phyloP scores from a whole-genome alignment of 768 basidiomycete species.

The Collybia nuda region DNA sequence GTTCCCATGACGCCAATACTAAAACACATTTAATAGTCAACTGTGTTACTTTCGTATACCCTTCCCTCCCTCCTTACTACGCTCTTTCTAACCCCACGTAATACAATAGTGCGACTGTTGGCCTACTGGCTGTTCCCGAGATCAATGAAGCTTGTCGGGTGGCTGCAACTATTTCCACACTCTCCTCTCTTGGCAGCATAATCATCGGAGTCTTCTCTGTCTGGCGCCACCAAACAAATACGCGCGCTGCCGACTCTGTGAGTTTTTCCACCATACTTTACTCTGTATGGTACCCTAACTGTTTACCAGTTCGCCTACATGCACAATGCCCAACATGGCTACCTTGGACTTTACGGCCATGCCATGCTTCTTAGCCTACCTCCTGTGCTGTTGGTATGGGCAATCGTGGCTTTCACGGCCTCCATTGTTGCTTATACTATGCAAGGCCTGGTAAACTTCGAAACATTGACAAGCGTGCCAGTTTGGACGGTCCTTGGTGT shows the following conservation, averaged over 20 bases:
- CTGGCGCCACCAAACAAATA: slow-evolving; percentile 54
- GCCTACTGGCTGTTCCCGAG: slow-evolving; percentile 43
- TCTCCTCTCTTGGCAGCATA: slow-evolving; percentile 54
- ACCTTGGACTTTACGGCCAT: slow-evolving; percentile 46
- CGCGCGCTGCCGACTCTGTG: slow-evolving; percentile 42
- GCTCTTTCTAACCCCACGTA: neutral
- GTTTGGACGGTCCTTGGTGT: slow-evolving; percentile 40
- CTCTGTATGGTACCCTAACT: neutral
- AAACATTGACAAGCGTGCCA: slow-evolving; percentile 24
- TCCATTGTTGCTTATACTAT: slow-evolving; percentile 45
- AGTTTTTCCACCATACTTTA: slow-evolving; percentile 6
- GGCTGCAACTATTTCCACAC: slow-evolving; percentile 43
- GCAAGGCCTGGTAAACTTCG: slow-evolving; percentile 27
- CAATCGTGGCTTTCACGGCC: slow-evolving; percentile 46
- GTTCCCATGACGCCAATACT: neutral
- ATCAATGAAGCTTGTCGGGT: slow-evolving; percentile 33
- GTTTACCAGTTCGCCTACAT: slow-evolving; percentile 48
- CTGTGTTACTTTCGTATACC: slow-evolving; percentile 52
- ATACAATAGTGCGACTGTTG: slow-evolving; percentile 44
- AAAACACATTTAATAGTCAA: slow-evolving; percentile 35
- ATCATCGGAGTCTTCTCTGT: slow-evolving; percentile 56
- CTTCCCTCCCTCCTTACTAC: neutral
- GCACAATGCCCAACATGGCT: slow-evolving; percentile 45
- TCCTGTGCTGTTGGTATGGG: slow-evolving; percentile 55
- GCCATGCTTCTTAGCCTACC: slow-evolving; percentile 53